Percentiles rank a stretch among this genome's conserved stretches.
Conservation (phyloP, 2,329 filamentous ascomycete species). For the Xylaria sp. region DNA sequence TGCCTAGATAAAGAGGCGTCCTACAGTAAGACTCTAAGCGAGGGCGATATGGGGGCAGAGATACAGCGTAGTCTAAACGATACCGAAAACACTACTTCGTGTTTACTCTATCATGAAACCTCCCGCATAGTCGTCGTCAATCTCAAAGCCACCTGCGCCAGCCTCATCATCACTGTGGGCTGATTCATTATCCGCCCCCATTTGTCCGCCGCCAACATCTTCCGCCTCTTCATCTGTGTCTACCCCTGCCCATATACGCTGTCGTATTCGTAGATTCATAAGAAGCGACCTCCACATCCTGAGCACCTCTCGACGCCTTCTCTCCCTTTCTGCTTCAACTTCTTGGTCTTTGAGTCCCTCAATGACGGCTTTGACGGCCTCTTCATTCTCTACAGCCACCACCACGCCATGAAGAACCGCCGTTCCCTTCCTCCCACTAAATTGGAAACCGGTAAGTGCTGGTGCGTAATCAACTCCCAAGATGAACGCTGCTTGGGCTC, state of each 20-base stretch:
- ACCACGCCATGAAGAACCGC: slow-evolving; percentile 84
- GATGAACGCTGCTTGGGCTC: slow-evolving; percentile 77
- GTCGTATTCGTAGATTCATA: slow-evolving; percentile 78
- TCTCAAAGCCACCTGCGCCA: slow-evolving; percentile 59
- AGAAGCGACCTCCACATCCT: slow-evolving; percentile 81
- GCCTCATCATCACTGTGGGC: slow-evolving; percentile 53
- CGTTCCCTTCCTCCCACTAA: slow-evolving; percentile 86
- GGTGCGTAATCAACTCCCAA: slow-evolving; percentile 88
- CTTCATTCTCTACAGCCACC: slow-evolving; percentile 75
- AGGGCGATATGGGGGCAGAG: background rate
- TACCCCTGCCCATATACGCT: slow-evolving; percentile 74
- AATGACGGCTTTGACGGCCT: slow-evolving; percentile 78
- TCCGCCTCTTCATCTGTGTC: slow-evolving; percentile 60
- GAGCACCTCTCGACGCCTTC: slow-evolving; percentile 69
- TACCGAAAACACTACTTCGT: slow-evolving; percentile 6
- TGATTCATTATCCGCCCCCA: slow-evolving; percentile 40
- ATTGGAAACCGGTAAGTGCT: slow-evolving; percentile 89
- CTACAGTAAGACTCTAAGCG: background rate
- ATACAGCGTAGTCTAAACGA: slow-evolving; percentile 2
- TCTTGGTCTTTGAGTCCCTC: slow-evolving; percentile 74
- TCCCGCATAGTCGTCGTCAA: slow-evolving; percentile 42
- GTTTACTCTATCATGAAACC: slow-evolving; percentile 57
- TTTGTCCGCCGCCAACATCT: slow-evolving; percentile 51
- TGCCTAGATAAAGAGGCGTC: background rate
- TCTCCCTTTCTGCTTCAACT: slow-evolving; percentile 71